Base-by-base conservation (phyloP, 805 yeast genomes). In the Saccharomyces mikatae region DNA sequence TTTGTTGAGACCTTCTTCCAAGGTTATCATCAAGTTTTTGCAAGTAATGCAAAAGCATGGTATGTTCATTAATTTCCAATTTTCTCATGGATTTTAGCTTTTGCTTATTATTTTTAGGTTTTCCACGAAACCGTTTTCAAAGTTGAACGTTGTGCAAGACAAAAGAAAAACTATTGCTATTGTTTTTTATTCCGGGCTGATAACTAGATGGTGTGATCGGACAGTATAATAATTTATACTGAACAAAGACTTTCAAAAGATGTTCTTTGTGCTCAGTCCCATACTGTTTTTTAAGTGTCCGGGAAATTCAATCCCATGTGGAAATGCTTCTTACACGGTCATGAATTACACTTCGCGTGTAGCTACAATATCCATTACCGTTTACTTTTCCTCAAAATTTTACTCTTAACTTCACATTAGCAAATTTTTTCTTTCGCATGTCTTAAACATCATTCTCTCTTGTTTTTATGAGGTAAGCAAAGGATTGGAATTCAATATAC, bases 21-120 rank as follows among this genome's bases (percentile, higher is more conserved):
- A 91, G 84, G 97, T 91, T 69, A 89, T 91, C 80, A 83, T 91
- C 82, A 91, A 89, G 79, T 91, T 89, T 81, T 81, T 91, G 75
- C 82, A 89, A 74, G 97, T 91, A 70, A 89, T 92, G 87, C 97
- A 91, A 82, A 89, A 82, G 80, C 97, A 92, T 78, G 97, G 97
- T 66, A 66, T 66, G 71, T 67, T 58, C 44, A 29, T 13, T 9
- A 29, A 10, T 29, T 29, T 29, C 9, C 31, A 29, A 14, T 49
- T n/a, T 48, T 21, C 31, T 21, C 24, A 17, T n/a, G 44, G 9
- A 3, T 31, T 13, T 41, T 4, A 28, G 21, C 31, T 10, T 13
- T 31, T 48, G 41, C 24, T 31, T n/a, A 48, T 17, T 24, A 9
- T 22, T 31, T 27, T 14, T 13, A 46, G 14, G 2, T 22, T 11